Conservation (phyloP, 2,329 filamentous ascomycete species). For the Pseudomassariella vexata region DNA sequence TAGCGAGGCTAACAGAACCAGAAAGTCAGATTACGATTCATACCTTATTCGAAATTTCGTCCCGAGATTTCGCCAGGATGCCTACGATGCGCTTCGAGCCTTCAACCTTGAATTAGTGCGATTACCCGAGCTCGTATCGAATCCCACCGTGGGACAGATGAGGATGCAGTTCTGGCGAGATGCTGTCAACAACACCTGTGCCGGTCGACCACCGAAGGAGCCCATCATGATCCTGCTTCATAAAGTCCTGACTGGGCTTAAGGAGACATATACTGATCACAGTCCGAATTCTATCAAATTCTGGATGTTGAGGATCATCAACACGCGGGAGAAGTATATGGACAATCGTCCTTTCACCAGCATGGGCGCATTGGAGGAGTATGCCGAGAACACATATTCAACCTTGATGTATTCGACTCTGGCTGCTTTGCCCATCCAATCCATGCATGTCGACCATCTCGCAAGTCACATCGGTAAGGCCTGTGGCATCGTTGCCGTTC, state of each 20-base stretch:
- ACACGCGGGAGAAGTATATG: slow-evolving; percentile 75
- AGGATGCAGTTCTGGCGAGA: slow-evolving; percentile 96
- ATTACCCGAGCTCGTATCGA: slow-evolving; percentile 85
- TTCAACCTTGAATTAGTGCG: slow-evolving; percentile 90
- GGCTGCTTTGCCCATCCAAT: slow-evolving; percentile 71
- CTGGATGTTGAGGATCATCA: slow-evolving; percentile 73
- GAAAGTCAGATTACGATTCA: slow-evolving; percentile 84
- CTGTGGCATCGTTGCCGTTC: slow-evolving; percentile 75
- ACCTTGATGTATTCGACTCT: slow-evolving; percentile 86
- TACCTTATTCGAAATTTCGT: slow-evolving; percentile 83
- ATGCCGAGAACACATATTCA: slow-evolving; percentile 92
- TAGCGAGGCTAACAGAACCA: slow-evolving; percentile 29
- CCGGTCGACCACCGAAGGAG: slow-evolving; percentile 76
- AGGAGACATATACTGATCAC: slow-evolving; percentile 29
- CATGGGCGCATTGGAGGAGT: slow-evolving; percentile 71
- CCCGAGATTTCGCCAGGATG: slow-evolving; percentile 66
- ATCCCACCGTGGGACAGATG: slow-evolving; percentile 78
- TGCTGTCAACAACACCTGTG: slow-evolving; percentile 70
- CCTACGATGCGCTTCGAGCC: slow-evolving; percentile 84
- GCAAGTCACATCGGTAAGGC: slow-evolving; percentile 95
- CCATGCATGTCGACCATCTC: slow-evolving; percentile 82
- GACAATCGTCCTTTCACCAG: slow-evolving; percentile 75
- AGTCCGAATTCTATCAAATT: slow-evolving; percentile 54
- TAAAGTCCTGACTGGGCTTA: slow-evolving; percentile 61
- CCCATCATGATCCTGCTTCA: slow-evolving; percentile 83